Percentiles rank a stretch among this genome's conserved stretches.
phyloP scores from a whole-genome alignment of 345 rosid species.

The Arabis alpina region DNA sequence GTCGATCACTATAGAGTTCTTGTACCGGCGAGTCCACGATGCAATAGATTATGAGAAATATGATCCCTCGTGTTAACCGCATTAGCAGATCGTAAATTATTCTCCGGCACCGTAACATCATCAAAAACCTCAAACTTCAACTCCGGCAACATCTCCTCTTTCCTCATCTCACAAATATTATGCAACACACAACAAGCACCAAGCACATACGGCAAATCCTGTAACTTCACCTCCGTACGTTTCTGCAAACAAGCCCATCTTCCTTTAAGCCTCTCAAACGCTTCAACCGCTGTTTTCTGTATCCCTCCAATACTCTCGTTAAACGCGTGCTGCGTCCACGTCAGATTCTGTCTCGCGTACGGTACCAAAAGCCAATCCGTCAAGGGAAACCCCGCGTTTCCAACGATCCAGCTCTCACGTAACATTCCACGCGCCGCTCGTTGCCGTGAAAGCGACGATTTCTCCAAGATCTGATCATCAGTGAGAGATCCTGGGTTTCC shows the following conservation, averaged over 20 bases:
- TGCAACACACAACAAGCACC: conserved; percentile 91
- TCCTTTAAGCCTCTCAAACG: conserved; percentile 66
- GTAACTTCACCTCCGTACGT: conserved; percentile 77
- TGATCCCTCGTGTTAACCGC: conserved; percentile 66
- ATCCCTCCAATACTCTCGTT: conserved; percentile 61
- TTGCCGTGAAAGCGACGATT: conserved; percentile 65
- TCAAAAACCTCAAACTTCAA: conserved; percentile 57
- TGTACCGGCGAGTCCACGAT: conserved; percentile 66
- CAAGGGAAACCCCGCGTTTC: conserved; percentile 64
- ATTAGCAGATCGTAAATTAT: conserved; percentile 49
- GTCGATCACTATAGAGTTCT: conserved; percentile 39
- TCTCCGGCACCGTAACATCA: conserved; percentile 69
- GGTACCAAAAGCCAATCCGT: conserved; percentile 83
- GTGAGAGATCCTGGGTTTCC: conserved; percentile 87
- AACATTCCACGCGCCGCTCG: conserved; percentile 60
- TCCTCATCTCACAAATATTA: conserved; percentile 79
- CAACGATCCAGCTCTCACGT: conserved; percentile 66
- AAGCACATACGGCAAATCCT: conserved; percentile 76
- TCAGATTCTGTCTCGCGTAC: conserved; percentile 65
- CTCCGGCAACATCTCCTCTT: conserved; percentile 57
- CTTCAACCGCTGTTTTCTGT: conserved; percentile 50
- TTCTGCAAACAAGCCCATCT: conserved; percentile 84
- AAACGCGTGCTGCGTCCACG: conserved; percentile 82
- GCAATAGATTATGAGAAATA: conserved; percentile 75
- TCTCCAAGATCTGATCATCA: conserved; percentile 76